Evolutionary conservation across 208 protist species (phyloP), one percentile per base, ranked within the genome.

Genomic region (Endotrypanum monterogeii): DNA sequence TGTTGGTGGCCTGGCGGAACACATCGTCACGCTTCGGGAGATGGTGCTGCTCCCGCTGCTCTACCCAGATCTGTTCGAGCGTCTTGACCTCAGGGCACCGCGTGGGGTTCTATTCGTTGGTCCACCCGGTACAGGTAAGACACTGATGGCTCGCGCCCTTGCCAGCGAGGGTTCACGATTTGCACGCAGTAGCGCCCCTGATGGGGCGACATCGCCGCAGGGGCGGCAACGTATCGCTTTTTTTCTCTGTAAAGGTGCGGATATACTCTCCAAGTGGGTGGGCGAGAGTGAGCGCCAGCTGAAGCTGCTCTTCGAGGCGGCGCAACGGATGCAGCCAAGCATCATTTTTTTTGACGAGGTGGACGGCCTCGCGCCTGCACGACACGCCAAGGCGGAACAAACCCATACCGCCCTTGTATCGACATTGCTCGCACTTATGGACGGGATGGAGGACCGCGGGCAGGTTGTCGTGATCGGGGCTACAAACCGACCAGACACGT

Each of bases 311-410:
- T 99, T 99, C 79, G 94, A 99, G 57, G 92, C 99, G 89, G 99
- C 99, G 11, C 83, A 96, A 70, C 85, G 95, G 32, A 85, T 92
- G 54, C 89, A 96, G 74, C 96, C 98, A 60, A 93, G 98, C 72
- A 99, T 99, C 72, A 99, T 99, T 62, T 99, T 99, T 84, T 98
- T 99, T 71, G 99, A 99, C 86, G 99, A 99, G 86, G 94, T 99
- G 25, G 99, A 99, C 87, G 98, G 98, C 9, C 89, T 99, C 3
- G 92, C 88, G 3, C 92, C 92, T 14, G 79, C 83, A 58, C 84
- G 92, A 44, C 89, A 95, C 80, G 78, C 86, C 20, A 95, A 93
- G 74, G 79, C 84, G 32, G 92, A 95, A 74, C 90, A 95, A 73
- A 87, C 90, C 18, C 90, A 95, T 71, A 90, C 92, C 18, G 92